A percentile compares a stretch with the other conserved stretches of the same genome.
These are phyloP conservation scores for Geosiphon pyriformis DNA, from an alignment of 192 early-diverging fungal species.

Conservation along the genomic window DNA sequence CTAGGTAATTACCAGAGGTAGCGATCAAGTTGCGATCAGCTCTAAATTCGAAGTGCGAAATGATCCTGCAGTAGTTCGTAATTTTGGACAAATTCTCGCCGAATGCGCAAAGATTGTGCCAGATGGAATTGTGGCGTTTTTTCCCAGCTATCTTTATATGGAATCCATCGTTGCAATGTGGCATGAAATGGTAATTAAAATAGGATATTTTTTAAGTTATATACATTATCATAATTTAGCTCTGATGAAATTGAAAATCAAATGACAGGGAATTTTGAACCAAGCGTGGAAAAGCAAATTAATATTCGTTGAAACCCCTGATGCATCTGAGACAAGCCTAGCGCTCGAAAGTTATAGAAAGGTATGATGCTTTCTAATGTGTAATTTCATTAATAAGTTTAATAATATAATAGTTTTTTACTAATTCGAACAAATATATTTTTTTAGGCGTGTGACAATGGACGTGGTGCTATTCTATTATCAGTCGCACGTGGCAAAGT, in stretches of 20 bases:
- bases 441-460: conserved; percentile 86
- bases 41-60: conserved; percentile 98
- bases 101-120: conserved; percentile 92
- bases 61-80: conserved; percentile 96
- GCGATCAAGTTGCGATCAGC: conserved; percentile 97
- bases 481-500: conserved; percentile 99
- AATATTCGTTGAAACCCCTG: conserved; percentile 99
- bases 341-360: conserved; percentile 93
- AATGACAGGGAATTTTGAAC: conserved; percentile 74
- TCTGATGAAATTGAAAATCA: neutral
- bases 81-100: conserved; percentile 95
- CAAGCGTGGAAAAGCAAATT: conserved; percentile 95
- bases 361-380: conserved; percentile 29
- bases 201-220: neutral
- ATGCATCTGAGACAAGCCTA: conserved; percentile 93
- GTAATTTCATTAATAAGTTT: neutral
- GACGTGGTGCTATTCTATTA: conserved; percentile 92
- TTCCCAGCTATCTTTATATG: conserved; percentile 98
- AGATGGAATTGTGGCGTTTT: conserved; percentile 97
- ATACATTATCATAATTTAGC: neutral
- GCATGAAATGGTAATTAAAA: conserved; percentile 80
- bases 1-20: conserved; percentile 87
- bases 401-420: neutral
- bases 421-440: too few species aligned
- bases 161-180: conserved; percentile 97